Conservation (phyloP, 768 basidiomycete species). For the Boletus subcaerulescens region DNA sequence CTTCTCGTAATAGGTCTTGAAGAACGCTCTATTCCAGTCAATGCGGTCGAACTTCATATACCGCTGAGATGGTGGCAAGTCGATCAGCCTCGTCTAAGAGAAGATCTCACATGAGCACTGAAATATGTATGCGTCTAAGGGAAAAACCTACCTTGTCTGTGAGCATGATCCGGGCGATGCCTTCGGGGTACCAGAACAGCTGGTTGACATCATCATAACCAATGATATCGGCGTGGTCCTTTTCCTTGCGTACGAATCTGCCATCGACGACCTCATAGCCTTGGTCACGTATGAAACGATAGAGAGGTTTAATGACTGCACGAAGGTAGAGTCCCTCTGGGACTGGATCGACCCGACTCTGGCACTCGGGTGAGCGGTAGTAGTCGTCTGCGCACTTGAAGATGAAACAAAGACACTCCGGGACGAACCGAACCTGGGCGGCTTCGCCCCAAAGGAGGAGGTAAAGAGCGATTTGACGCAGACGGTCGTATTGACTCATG, state of each 20-base stretch:
- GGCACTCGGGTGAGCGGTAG: conserved; percentile 98
- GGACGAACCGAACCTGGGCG: conserved; percentile 93
- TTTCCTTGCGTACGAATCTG: conserved; percentile 89
- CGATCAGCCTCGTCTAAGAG: conserved; percentile 79
- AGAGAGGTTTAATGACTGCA: conserved; percentile 88
- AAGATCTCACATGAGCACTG: neutral
- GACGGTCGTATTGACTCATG: conserved; percentile 97
- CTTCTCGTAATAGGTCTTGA: conserved; percentile 99
- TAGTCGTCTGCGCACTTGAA: conserved; percentile 99
- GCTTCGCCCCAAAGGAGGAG: conserved; percentile 98
- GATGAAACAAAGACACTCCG: conserved; percentile 97
- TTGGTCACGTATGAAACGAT: conserved; percentile 95
- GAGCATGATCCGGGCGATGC: conserved; percentile 87
- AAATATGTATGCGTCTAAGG: neutral
- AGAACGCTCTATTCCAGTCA: conserved; percentile 95
- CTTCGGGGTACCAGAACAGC: conserved; percentile 99
- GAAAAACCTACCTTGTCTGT: conserved; percentile 70
- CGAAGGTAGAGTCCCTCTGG: conserved; percentile 94
- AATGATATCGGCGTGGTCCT: conserved; percentile 91
- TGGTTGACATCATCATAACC: conserved; percentile 99
- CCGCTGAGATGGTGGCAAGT: conserved; percentile 84
- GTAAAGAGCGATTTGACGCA: conserved; percentile 93
- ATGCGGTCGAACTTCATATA: conserved; percentile 97
- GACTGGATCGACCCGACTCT: conserved; percentile 86
- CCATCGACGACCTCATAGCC: conserved; percentile 96